Evolutionary conservation across 2,329 filamentous ascomycete species (phyloP).

Genomic region (Mycosphaerella arachidis): DNA sequence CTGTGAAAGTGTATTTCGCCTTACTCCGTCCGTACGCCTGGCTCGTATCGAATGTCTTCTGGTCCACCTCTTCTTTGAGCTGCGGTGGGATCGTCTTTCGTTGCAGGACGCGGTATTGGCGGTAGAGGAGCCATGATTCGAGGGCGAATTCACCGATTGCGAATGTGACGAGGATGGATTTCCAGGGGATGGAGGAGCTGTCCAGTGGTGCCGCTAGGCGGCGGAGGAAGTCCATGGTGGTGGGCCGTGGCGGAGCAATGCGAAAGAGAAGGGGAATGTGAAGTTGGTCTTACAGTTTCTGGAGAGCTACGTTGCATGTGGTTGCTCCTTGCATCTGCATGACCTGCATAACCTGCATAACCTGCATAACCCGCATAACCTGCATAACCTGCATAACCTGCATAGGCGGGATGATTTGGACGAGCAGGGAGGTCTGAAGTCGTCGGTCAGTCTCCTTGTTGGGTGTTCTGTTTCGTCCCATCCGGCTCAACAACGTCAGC

Average conservation of each 20-base stretch:
- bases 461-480: not conserved
- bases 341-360: too few species aligned
- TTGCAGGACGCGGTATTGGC: slow-evolving; percentile 84
- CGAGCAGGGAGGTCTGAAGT: not conserved
- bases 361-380: too few species aligned
- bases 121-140: slow-evolving; percentile 81
- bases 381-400: too few species aligned
- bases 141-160: slow-evolving; percentile 86
- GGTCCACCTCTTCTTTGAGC: slow-evolving; percentile 78
- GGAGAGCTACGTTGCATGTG: slow-evolving; percentile 3
- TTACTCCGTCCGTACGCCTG: slow-evolving; percentile 92
- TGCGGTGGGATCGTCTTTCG: slow-evolving; percentile 78
- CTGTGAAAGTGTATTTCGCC: slow-evolving; percentile 79
- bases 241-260: not conserved
- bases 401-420: too few species aligned
- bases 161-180: slow-evolving; percentile 91
- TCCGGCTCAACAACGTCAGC: too few species aligned
- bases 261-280: not conserved
- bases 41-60: slow-evolving; percentile 82
- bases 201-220: slow-evolving; percentile 81
- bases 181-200: slow-evolving; percentile 93
- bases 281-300: not conserved
- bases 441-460: not conserved
- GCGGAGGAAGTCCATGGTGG: slow-evolving; percentile 40
- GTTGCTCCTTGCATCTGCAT: not conserved